Base-by-base conservation (phyloP, 148 eudicot genomes). In the Rhododendron vialii region DNA sequence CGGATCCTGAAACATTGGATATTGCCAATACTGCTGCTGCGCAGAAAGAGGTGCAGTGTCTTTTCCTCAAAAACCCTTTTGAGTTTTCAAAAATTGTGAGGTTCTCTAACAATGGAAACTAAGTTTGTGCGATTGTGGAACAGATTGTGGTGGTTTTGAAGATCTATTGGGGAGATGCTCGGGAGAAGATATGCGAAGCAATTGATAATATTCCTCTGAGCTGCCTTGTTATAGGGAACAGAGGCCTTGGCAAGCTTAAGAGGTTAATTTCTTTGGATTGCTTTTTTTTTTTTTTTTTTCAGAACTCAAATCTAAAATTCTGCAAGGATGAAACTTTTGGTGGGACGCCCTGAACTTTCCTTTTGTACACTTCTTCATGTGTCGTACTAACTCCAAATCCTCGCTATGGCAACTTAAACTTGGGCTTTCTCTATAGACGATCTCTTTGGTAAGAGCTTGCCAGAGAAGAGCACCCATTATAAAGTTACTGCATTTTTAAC, bases 91-190 rank as follows among this genome's bases (percentile, higher is more conserved):
- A 50, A 48, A 3, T 78, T 24, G 26, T 30, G 30, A n/a, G 24
- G 38, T 69, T 67, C 61, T 83, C 7, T 24, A 5, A 10, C 78
- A 12, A 80, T 18, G 17, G 18, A 47, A 28, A 73, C 38, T 41
- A 13, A 61, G 47, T 51, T 2, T 17, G 22, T 53, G 48, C 43
- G 17, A 22, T 33, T 81, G 6, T 69, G 73, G 78, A 65, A 55
- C 89, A 95, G 98, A 73, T 93, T 77, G 86, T 86, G 85, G 93
- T 92, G 59, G 79, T 93, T 47, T 7, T 97, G 95, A 97, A 97
- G 88, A 90, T 97, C 80, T 97, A 82, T 88, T 97, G 98, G 98
- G 99, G 99, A 81, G 99, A 97, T 92, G 89, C 99, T 41, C 91
- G 99, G 0, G 98, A 95, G 91, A 97, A 95, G 90, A 22, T 97